These are phyloP conservation scores for Myxozyma mucilagina DNA, from an alignment of 805 yeast genomes.

Conservation along the genomic window DNA sequence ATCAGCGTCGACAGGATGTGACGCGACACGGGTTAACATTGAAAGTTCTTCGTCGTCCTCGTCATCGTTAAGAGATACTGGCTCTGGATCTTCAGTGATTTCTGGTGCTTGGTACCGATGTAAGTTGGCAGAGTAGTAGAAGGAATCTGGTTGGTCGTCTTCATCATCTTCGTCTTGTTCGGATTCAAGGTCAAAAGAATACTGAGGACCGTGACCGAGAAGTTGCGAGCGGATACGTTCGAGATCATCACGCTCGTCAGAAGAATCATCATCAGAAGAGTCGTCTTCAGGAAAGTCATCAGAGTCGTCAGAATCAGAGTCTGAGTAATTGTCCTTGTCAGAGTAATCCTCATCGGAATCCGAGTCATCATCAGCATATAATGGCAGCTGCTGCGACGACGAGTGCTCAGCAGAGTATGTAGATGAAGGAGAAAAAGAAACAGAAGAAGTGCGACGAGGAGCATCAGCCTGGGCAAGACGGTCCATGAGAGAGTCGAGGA, in stretches of 20 bases:
- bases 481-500: conserved; percentile 66
- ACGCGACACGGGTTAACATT: conserved; percentile 10
- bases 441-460: conserved; percentile 13
- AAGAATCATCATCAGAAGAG: background rate
- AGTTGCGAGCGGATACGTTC: background rate
- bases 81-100: background rate
- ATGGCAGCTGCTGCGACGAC: background rate
- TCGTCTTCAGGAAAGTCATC: background rate
- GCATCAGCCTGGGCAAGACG: conserved; percentile 33
- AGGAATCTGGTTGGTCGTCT: conserved; percentile 32
- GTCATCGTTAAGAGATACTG: background rate
- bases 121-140: conserved; percentile 18
- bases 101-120: conserved; percentile 2
- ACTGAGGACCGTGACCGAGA: background rate
- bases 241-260: background rate
- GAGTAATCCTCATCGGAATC: conserved; percentile 43
- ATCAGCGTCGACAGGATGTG: conserved; percentile 9
- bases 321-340: conserved; percentile 29
- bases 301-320: conserved; percentile 1
- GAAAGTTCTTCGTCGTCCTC: conserved; percentile 12
- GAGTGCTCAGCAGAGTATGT: background rate
- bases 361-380: conserved; percentile 31
- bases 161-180: conserved; percentile 32
- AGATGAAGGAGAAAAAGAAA: too few relatives aligned
- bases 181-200: background rate